Base-by-base conservation (phyloP, 441 rosid genomes). In the Melastoma candidum region DNA sequence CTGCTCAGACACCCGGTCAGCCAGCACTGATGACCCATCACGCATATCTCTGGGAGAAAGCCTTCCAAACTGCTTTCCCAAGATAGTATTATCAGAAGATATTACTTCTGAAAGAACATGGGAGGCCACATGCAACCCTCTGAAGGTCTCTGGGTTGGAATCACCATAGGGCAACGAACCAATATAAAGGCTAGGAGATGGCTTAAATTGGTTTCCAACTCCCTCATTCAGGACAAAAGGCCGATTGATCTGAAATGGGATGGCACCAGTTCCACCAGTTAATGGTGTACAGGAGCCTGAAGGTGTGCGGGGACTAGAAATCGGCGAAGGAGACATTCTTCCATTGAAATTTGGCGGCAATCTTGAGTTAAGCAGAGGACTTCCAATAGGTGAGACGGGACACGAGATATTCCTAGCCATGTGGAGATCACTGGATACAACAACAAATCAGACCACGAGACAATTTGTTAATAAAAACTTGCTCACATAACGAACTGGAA, bases 231-330 rank as follows among this genome's bases (percentile, higher is more conserved):
- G 49, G 70, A 73, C 70, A 64, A 63, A 67, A 4, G 79, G 62
- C 56, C 78, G 90, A 63, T 78, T 80, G 66, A 64, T 51, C 47
- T 77, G 68, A 59, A 72, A 77, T 32, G 88, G 88, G 61, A 79
- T 60, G 22, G 83, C 63, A 50, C 84, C 87, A 29, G 61, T 63
- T 46, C 84, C 85, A 61, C 82, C 80, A 4, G 87, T 72, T 44
- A 81, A 75, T 55, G 87, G 93, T 14, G 88, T 81, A 47, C 88
- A 84, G 17, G 93, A 59, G 46, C 84, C 92, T 56, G 92, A 81
- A 36, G 78, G 49, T n/a, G 88, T 71, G 49, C 77, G 65, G 0
- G 93, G 88, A 60, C 88, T 84, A 29, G 88, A 72, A 54, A 84
- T 81, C 8, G 84, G 92, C 24, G 92, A 81, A 46, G 87, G 85